Conservation (phyloP, 1,139 yeast species). For the Insectozyma bohioensis region DNA sequence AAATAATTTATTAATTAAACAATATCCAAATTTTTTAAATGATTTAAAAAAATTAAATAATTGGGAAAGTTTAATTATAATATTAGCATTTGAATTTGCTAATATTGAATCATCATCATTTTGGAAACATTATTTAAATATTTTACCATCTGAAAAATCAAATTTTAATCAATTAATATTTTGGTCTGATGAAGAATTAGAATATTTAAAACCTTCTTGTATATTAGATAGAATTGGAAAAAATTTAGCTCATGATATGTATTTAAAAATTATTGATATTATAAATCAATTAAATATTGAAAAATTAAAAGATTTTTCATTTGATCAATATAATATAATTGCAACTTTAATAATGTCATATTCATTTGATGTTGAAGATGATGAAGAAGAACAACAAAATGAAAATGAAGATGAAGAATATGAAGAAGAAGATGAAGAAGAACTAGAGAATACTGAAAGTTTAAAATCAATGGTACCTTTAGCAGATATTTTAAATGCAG, state of each 20-base stretch:
- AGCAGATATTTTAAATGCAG: conserved; percentile 89
- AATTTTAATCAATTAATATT: conserved; percentile 72
- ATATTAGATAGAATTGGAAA: conserved; percentile 71
- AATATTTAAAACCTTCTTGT: conserved; percentile 63
- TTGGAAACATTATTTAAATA: conserved; percentile 71
- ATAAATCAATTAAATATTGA: conserved; percentile 21
- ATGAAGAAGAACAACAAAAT: conserved; percentile 19
- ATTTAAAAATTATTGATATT: conserved; percentile 25
- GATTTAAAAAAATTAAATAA: conserved; percentile 49
- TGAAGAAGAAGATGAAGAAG: conserved; percentile 20
- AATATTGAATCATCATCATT: conserved; percentile 38
- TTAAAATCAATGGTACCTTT: conserved; percentile 86
- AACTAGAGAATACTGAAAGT: conserved; percentile 12
- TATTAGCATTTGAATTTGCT: conserved; percentile 58
- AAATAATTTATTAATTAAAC: conserved; percentile 47
- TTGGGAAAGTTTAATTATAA: conserved; percentile 77
- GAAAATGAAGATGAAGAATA: conserved; percentile 18
- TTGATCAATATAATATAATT: conserved; percentile 63
- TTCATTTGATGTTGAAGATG: conserved; percentile 36
- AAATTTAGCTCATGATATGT: conserved; percentile 64
- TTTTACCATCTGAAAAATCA: conserved; percentile 54
- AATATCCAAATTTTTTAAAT: conserved; percentile 30
- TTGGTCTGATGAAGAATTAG: conserved; percentile 62
- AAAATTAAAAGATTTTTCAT: conserved; percentile 34
- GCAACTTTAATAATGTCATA: conserved; percentile 60